Evolutionary conservation across 768 basidiomycete genomes (phyloP).

Genomic region (Leccinum obscurum): DNA sequence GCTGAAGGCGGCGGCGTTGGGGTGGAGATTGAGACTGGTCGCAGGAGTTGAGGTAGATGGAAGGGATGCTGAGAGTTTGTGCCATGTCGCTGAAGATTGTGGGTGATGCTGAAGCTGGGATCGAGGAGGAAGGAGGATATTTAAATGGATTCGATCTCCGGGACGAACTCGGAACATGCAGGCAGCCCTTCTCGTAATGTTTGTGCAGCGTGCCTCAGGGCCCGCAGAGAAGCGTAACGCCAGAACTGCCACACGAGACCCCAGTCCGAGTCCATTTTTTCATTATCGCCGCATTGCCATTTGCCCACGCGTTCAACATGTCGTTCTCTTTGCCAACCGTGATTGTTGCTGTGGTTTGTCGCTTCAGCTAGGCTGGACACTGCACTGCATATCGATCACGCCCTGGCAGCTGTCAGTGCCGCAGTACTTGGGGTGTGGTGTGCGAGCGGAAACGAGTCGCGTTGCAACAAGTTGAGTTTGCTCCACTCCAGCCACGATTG

Average conservation of each 20-base stretch:
- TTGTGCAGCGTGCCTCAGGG: slow-evolving; percentile 12
- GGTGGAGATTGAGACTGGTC: background rate
- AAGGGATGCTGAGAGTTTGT: slow-evolving; percentile 4
- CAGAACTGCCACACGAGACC: slow-evolving; percentile 13
- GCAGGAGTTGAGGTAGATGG: slow-evolving; percentile 13
- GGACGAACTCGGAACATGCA: background rate
- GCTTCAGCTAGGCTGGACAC: slow-evolving; percentile 6
- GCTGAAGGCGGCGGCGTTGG: slow-evolving; percentile 3
- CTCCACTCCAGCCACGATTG: slow-evolving; percentile 14
- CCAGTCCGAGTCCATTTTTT: slow-evolving; percentile 12
- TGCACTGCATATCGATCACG: slow-evolving; percentile 16
- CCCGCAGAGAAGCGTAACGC: slow-evolving; percentile 3
- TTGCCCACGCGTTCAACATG: slow-evolving; percentile 6
- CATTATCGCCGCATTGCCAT: slow-evolving; percentile 20
- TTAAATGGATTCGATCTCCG: slow-evolving; percentile 14
- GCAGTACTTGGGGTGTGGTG: slow-evolving; percentile 1
- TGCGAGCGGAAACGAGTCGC: slow-evolving; percentile 26
- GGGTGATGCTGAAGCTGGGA: slow-evolving; percentile 1
- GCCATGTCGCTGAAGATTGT: slow-evolving; percentile 11
- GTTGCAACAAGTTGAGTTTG: slow-evolving; percentile 3
- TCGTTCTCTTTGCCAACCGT: slow-evolving; percentile 7
- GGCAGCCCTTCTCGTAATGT: slow-evolving; percentile 5
- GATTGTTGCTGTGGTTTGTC: background rate
- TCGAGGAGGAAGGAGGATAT: slow-evolving; percentile 6
- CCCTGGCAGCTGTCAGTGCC: background rate